A percentile compares a stretch with the other conserved stretches of the same genome.
Evolutionary conservation across 2,329 filamentous ascomycete species (phyloP).

Genomic region (Colletotrichum orchidophilum): DNA sequence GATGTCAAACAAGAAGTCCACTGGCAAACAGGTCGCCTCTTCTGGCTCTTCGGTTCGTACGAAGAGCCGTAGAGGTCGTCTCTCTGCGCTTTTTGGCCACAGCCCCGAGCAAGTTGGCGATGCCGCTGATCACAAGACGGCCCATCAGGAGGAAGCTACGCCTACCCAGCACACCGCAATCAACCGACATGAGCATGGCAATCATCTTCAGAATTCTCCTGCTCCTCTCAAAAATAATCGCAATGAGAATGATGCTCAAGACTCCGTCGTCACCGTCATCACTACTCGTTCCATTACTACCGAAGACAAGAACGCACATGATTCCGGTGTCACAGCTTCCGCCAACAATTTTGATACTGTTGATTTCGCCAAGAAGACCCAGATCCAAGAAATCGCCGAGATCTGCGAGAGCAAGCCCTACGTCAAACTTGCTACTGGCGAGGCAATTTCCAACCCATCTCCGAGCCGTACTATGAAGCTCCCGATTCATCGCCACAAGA

Average conservation of each 20-base stretch:
- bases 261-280: not conserved
- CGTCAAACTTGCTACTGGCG: not conserved
- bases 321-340: not conserved
- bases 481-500: constrained; percentile 22
- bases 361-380: not conserved
- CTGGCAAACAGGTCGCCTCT: not conserved
- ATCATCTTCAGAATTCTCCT: not conserved
- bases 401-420: too few species aligned
- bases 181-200: not conserved
- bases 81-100: constrained; percentile 15
- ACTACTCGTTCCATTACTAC: not conserved
- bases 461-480: not conserved
- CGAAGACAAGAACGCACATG: not conserved
- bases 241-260: not conserved
- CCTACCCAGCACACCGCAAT: not conserved
- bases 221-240: not conserved
- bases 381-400: not conserved
- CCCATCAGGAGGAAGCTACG: not conserved
- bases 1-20: constrained; percentile 4
- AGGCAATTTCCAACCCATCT: not conserved
- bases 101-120: not conserved
- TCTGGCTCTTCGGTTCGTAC: not conserved
- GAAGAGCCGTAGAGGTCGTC: not conserved
- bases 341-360: not conserved
- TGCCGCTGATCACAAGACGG: not conserved